Conservation (phyloP, 495 filamentous ascomycete genomes). For the Aspergillus carlsbadensis region DNA sequence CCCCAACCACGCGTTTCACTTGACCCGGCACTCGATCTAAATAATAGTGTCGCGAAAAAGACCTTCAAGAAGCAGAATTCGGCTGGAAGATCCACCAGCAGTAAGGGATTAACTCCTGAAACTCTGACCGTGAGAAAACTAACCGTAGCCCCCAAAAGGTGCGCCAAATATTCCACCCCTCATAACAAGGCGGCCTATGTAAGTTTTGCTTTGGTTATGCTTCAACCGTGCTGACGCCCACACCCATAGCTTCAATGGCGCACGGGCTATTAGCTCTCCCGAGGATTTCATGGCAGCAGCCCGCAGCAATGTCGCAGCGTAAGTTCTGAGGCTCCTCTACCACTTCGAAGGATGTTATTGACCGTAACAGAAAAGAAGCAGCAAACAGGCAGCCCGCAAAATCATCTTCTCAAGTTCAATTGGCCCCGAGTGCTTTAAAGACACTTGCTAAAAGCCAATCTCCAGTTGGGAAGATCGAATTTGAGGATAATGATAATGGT, state of each 20-base stretch:
- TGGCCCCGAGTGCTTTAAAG: no score
- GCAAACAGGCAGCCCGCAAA: neutral
- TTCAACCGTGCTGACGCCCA: constrained; percentile 13
- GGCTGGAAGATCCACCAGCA: neutral
- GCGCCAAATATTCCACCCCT: constrained; percentile 3
- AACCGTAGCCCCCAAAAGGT: constrained; percentile 1
- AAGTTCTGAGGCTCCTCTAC: neutral
- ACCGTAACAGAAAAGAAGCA: constrained; percentile 3
- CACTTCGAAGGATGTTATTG: neutral
- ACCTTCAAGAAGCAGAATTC: neutral
- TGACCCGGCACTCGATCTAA: constrained; percentile 27
- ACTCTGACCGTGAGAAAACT: neutral
- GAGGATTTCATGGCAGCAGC: constrained; percentile 22
- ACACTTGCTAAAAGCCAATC: neutral
- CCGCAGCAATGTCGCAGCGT: constrained; percentile 7
- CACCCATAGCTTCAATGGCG: constrained; percentile 10
- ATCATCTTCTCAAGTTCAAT: neutral
- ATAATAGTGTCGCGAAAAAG: constrained; percentile 8
- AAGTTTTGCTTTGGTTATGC: constrained; percentile 10
- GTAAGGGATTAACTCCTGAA: constrained; percentile 8
- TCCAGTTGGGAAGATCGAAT: neutral
- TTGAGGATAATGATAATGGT: neutral
- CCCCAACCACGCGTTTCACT: constrained; percentile 1
- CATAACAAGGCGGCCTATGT: constrained; percentile 21
- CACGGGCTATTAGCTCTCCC: constrained; percentile 14